Conservation (phyloP, 2,329 filamentous ascomycete genomes). For the Pyrenophora graminea region DNA sequence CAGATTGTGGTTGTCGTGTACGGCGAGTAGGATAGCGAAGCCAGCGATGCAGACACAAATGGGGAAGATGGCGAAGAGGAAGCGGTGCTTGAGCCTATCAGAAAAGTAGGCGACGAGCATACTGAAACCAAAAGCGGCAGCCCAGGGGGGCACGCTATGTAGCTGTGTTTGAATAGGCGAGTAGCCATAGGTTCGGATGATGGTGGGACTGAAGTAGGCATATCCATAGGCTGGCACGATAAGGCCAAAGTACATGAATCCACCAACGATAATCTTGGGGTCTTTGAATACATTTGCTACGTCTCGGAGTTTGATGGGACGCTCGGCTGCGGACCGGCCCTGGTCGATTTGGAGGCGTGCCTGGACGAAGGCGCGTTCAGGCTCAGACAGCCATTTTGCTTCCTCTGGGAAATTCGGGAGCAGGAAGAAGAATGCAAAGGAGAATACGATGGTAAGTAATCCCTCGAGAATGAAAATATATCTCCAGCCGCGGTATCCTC, state of each 20-base stretch:
- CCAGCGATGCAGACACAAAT: constrained; percentile 73
- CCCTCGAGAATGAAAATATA: constrained; percentile 80
- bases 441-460: constrained; percentile 50
- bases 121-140: constrained; percentile 75
- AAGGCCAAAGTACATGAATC: constrained; percentile 58
- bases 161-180: constrained; percentile 59
- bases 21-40: constrained; percentile 72
- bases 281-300: constrained; percentile 55
- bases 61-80: constrained; percentile 70
- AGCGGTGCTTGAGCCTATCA: constrained; percentile 73
- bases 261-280: constrained; percentile 54
- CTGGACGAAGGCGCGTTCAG: constrained; percentile 53
- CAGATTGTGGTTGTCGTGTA: constrained; percentile 68
- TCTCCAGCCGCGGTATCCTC: constrained; percentile 73
- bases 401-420: constrained; percentile 57
- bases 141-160: constrained; percentile 64
- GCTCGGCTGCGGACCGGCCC: constrained; percentile 52
- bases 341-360: constrained; percentile 55
- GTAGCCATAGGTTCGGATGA: constrained; percentile 57
- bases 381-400: constrained; percentile 52
- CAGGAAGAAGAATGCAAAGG: constrained; percentile 53
- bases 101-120: constrained; percentile 75
- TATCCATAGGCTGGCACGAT: constrained; percentile 49
- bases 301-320: constrained; percentile 49
- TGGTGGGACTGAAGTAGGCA: constrained; percentile 54